phyloP scores from a whole-genome alignment of 164 flowering plant genomes.

The Piper longum region DNA sequence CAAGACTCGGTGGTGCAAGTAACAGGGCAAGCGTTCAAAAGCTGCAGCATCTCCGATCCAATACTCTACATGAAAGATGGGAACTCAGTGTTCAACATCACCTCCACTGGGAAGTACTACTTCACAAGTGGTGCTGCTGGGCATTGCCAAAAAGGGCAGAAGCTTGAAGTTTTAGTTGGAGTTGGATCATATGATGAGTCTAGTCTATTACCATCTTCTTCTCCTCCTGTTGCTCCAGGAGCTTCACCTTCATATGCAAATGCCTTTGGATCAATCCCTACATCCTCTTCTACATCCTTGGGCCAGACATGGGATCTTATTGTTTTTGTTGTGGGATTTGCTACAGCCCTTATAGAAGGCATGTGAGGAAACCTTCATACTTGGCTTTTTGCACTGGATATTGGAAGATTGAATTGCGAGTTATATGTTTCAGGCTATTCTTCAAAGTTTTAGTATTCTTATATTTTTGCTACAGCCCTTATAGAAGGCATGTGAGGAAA shows the following conservation, averaged over 20 bases:
- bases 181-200: slow-evolving; percentile 40
- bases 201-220: slow-evolving; percentile 20
- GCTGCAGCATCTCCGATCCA: slow-evolving; percentile 67
- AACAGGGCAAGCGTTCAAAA: slow-evolving; percentile 35
- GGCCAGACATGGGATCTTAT: slow-evolving; percentile 6
- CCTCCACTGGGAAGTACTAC: slow-evolving; percentile 40
- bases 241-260: slow-evolving; percentile 56
- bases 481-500: no score
- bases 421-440: no score
- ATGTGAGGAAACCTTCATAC: no score
- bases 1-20: slow-evolving; percentile 91
- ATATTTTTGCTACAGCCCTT: no score
- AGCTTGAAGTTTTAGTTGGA: slow-evolving; percentile 34
- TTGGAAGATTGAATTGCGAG: no score
- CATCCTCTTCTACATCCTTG: slow-evolving; percentile 21
- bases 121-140: slow-evolving; percentile 78
- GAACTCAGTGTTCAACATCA: slow-evolving; percentile 76
- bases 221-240: slow-evolving; percentile 18
- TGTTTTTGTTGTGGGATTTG: slow-evolving; percentile 1
- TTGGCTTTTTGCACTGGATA: no score
- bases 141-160: slow-evolving; percentile 66
- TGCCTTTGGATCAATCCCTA: slow-evolving; percentile 65
- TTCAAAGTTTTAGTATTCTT: no score
- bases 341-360: no score
- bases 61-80: slow-evolving; percentile 67